A percentile compares a stretch with the other conserved stretches of the same genome.
Conservation (phyloP, 2,329 filamentous ascomycete species). For the Xylaria sp. region DNA sequence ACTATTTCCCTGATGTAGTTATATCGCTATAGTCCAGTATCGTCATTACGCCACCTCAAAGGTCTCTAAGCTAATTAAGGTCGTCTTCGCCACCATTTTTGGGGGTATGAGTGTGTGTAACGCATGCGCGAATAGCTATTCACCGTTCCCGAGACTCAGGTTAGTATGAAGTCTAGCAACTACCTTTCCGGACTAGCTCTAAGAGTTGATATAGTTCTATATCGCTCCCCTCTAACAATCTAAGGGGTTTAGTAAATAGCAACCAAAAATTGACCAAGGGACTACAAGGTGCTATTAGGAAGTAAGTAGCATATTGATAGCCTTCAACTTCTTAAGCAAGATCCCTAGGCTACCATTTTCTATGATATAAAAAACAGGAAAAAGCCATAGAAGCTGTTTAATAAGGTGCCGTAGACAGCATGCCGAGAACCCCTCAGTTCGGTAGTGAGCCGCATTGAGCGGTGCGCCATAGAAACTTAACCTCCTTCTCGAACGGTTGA, state of each 20-base stretch:
- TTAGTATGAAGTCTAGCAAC: not conserved
- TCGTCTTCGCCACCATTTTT: not conserved
- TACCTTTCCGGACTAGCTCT: not conserved
- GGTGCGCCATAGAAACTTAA: not conserved
- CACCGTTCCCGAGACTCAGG: not conserved
- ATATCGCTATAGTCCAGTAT: not conserved
- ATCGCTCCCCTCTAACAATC: not conserved
- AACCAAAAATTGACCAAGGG: not conserved
- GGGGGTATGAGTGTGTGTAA: not conserved
- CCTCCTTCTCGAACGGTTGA: not conserved
- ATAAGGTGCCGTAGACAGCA: not conserved
- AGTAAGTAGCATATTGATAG: not conserved
- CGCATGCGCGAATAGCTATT: constrained; percentile 3
- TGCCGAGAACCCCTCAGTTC: too few species aligned
- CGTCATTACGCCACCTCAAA: not conserved
- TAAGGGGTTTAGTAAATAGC: not conserved
- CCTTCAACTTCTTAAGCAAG: not conserved
- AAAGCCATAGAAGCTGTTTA: not conserved
- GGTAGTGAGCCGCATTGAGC: not conserved
- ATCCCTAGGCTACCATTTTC: constrained; percentile 2
- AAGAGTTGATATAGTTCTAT: too few species aligned
- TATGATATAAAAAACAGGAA: not conserved
- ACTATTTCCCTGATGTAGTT: not conserved
- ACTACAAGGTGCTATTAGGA: too few species aligned
- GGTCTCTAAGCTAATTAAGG: not conserved